Conservation (phyloP, 2,329 filamentous ascomycete species). For the Chalara sp. region DNA sequence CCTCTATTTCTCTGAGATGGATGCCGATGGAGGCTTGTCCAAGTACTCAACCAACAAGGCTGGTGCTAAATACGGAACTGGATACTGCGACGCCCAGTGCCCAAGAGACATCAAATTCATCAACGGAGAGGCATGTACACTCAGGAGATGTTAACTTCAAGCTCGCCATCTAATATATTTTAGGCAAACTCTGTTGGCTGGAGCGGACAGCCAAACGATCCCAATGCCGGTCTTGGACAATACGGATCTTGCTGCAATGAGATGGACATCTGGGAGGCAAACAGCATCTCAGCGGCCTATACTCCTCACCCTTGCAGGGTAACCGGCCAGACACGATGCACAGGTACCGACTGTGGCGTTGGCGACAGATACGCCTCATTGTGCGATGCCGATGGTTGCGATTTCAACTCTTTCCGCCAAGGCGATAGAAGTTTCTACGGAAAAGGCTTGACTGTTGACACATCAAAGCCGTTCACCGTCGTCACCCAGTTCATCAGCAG, state of each 20-base stretch:
- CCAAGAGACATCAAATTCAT: constrained; percentile 38
- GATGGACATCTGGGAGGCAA: constrained; percentile 64
- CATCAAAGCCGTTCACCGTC: constrained; percentile 45
- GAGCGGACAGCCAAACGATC: constrained; percentile 39
- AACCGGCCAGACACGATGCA: constrained; percentile 38
- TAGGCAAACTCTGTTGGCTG: constrained; percentile 50
- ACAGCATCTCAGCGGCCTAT: constrained; percentile 48
- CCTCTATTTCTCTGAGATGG: constrained; percentile 61
- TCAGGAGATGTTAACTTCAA: constrained; percentile 12
- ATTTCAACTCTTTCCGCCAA: constrained; percentile 55
- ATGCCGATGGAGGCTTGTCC: constrained; percentile 50
- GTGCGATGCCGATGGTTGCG: constrained; percentile 56
- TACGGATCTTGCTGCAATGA: constrained; percentile 60
- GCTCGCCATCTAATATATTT: constrained; percentile 4
- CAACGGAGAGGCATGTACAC: constrained; percentile 36
- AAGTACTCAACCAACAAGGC: constrained; percentile 46
- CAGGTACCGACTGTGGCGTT: constrained; percentile 36
- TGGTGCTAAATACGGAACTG: constrained; percentile 38
- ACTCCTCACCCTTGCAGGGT: constrained; percentile 52
- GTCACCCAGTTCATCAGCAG: constrained; percentile 53
- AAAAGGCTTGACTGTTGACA: constrained; percentile 42
- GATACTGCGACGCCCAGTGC: constrained; percentile 14
- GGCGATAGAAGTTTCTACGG: constrained; percentile 51
- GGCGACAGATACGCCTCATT: constrained; percentile 42
- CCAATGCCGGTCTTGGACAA: constrained; percentile 44